Base-by-base conservation (phyloP, 495 filamentous ascomycete genomes). In the Xylaria nigripes region DNA sequence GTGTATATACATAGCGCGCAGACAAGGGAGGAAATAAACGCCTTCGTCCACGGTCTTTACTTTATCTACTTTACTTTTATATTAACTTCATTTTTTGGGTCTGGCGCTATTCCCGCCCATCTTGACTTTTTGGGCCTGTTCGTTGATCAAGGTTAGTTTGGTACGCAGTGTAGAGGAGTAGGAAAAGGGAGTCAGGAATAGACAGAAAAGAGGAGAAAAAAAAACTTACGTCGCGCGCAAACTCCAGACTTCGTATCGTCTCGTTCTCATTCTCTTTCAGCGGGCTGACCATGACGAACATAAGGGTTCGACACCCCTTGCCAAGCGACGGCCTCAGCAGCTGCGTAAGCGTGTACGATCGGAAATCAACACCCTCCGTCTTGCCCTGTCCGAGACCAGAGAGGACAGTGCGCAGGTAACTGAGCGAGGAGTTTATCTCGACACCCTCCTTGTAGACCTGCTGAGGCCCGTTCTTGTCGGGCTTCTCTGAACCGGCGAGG, bases 271-370 rank as follows among this genome's bases (percentile, higher is more conserved):
- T 94, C 3, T 86, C 88, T 75, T 94, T 85, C 48, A 97, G 72
- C 25, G 93, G 93, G 65, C 86, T 91, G 57, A 94, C 86, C 89
- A 96, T 97, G 68, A 97, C 89, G 61, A 99, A 95, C 93, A 97
- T 99, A 56, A 99, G 86, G 3, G 94, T 97, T 72, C 96, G 94
- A 51, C 86, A 89, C 65, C 96, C 96, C 30, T 94, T 94, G 15
- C 93, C 90, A 0, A 99, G 79, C 1, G 90, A 95, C 56, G 90
- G 95, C 81, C 96, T 88, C 21, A 99, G 80, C 24, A 99, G 81
- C 56, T 97, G 96, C 9, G 93, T 98, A 50, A 98, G 79, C 81
- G 96, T 97, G 64, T 87, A 93, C 69, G 96, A 96, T 24, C 93
- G 73, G 70, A 97, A 98, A 9, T 94, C 94, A 48, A 99, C 81